Percentiles rank a stretch among this genome's conserved stretches.
Conservation (phyloP, 495 filamentous ascomycete species). For the Chlorociboria aeruginascens region DNA sequence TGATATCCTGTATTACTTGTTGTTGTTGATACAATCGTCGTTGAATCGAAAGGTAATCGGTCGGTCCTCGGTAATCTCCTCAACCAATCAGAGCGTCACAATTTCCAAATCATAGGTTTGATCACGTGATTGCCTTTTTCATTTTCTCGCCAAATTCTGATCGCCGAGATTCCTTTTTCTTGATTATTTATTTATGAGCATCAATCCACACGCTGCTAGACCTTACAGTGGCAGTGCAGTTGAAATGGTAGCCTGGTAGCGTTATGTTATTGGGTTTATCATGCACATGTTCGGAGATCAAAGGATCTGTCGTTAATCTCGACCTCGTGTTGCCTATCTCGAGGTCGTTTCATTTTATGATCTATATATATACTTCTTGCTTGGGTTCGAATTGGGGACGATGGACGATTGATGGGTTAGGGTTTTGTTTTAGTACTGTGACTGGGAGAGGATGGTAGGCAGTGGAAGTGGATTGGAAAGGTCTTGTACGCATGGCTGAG, state of each 20-base stretch:
- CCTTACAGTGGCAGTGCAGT: conserved; percentile 22
- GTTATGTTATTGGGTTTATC: conserved; percentile 31
- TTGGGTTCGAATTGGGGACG: neutral
- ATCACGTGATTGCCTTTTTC: conserved; percentile 1
- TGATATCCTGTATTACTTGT: conserved; percentile 4
- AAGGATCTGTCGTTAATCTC: conserved; percentile 52
- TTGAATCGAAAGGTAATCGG: conserved; percentile 11
- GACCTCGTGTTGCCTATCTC: conserved; percentile 35
- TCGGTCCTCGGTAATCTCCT: conserved; percentile 12
- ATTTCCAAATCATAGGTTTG: neutral
- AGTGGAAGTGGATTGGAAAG: neutral
- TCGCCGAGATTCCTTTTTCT: neutral
- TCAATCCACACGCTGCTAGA: conserved; percentile 30
- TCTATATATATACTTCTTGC: conserved; percentile 36
- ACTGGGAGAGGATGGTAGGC: neutral
- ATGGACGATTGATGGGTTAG: neutral
- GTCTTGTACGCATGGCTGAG: no score
- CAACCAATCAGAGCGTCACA: conserved; percentile 3
- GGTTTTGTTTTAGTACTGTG: neutral
- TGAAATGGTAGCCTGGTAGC: conserved; percentile 24
- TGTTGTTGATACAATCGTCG: conserved; percentile 14
- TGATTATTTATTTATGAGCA: conserved; percentile 33
- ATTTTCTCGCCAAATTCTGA: neutral
- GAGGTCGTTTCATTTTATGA: conserved; percentile 46
- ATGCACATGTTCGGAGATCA: conserved; percentile 33